Evolutionary conservation across 1,284 basidiomycete genomes (phyloP).

Genomic region (Inonotus hispidus): DNA sequence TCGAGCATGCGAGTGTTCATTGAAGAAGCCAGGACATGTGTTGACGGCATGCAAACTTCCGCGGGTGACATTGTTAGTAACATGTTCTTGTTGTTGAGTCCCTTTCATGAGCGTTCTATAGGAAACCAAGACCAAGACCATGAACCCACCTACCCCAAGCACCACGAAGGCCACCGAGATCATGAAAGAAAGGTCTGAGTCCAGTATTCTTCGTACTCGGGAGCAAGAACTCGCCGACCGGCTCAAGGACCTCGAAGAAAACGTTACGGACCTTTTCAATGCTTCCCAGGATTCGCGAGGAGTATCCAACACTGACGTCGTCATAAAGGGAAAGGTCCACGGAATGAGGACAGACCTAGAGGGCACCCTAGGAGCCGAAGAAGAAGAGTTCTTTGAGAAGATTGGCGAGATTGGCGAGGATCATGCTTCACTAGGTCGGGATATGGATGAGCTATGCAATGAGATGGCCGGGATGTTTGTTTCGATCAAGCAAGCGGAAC

Average conservation of each 20-base stretch:
- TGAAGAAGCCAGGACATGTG: neutral
- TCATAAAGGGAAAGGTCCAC: constrained; percentile 1
- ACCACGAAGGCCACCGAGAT: neutral
- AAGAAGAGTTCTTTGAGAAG: neutral
- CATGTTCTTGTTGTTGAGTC: neutral
- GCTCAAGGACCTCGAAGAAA: neutral
- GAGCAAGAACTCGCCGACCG: neutral
- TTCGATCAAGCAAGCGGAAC: neutral
- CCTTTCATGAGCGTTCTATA: neutral
- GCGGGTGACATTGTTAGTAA: constrained; percentile 5
- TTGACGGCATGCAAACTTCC: neutral
- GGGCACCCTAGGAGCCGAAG: neutral
- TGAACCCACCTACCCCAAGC: neutral
- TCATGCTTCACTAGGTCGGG: neutral
- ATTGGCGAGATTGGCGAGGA: neutral
- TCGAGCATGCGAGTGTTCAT: neutral
- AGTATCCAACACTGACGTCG: neutral
- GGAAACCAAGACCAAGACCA: neutral
- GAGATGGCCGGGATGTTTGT: neutral
- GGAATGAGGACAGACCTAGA: neutral
- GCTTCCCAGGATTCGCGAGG: neutral
- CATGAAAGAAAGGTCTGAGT: neutral
- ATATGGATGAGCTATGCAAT: neutral
- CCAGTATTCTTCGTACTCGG: neutral
- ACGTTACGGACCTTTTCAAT: neutral